Evolutionary conservation across 1,139 yeast genomes (phyloP).

Genomic region (Suhomyces terraborum): DNA sequence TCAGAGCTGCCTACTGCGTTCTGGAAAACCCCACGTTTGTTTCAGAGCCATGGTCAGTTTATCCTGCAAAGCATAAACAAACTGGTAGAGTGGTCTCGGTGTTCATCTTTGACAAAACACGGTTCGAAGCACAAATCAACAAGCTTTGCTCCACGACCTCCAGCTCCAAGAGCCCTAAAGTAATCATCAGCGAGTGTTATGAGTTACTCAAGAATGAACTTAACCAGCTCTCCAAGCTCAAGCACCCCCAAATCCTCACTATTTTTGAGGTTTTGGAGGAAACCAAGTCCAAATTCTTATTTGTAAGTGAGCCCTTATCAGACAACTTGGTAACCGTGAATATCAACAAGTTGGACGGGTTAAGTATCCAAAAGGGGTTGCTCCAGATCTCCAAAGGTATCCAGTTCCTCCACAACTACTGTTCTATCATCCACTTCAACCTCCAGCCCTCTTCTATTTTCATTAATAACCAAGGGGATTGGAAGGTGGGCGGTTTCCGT

Average conservation of each 20-base stretch:
- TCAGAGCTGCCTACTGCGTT: slow-evolving; percentile 71
- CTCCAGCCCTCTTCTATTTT: slow-evolving; percentile 76
- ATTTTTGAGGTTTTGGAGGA: slow-evolving; percentile 88
- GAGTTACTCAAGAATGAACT: slow-evolving; percentile 54
- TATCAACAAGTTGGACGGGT: slow-evolving; percentile 54
- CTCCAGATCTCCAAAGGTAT: slow-evolving; percentile 77
- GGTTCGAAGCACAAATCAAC: slow-evolving; percentile 58
- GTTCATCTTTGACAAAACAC: slow-evolving; percentile 83
- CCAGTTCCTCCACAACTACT: slow-evolving; percentile 76
- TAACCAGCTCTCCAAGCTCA: slow-evolving; percentile 70
- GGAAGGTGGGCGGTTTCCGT: slow-evolving; percentile 84
- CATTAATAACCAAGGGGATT: slow-evolving; percentile 84
- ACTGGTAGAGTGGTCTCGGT: slow-evolving; percentile 69
- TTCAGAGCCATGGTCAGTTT: slow-evolving; percentile 84
- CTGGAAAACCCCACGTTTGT: slow-evolving; percentile 73
- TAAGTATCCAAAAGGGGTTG: slow-evolving; percentile 83
- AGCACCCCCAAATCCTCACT: slow-evolving; percentile 85
- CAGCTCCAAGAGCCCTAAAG: slow-evolving; percentile 41
- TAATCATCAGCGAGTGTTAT: slow-evolving; percentile 41
- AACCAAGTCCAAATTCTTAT: slow-evolving; percentile 71
- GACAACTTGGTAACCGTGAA: slow-evolving; percentile 57
- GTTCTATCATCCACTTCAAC: slow-evolving; percentile 75
- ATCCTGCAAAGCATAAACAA: slow-evolving; percentile 73
- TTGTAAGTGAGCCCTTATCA: slow-evolving; percentile 81
- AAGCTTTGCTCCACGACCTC: slow-evolving; percentile 52